Conservation (phyloP, 139 green algal species). For the Dunaliella sp. region DNA sequence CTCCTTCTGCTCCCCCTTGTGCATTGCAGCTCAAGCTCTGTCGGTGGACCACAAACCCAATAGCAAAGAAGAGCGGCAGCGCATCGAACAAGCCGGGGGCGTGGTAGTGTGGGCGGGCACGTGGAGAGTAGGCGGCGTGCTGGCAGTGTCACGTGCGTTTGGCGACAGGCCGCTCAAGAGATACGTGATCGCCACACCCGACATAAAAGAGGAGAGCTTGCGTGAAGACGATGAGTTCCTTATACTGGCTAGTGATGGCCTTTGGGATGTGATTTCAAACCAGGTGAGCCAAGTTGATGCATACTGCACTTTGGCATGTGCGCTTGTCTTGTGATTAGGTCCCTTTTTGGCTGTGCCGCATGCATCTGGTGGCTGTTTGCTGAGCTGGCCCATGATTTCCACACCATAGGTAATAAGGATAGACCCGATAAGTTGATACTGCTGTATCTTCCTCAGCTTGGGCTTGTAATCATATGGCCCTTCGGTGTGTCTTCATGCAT, state of each 20-base stretch:
- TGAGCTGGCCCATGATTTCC: too few relatives aligned
- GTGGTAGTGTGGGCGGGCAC: conserved; percentile 91
- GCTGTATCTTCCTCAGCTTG: too few relatives aligned
- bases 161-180: conserved; percentile 91
- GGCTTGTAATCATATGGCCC: too few relatives aligned
- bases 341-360: too few relatives aligned
- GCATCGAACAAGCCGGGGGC: conserved; percentile 90
- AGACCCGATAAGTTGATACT: too few relatives aligned
- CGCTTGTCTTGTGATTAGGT: too few relatives aligned
- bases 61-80: conserved; percentile 75
- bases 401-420: too few relatives aligned
- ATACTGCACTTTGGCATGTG: too few relatives aligned
- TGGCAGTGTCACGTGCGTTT: conserved; percentile 93
- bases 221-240: conserved; percentile 65
- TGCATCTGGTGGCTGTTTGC: too few relatives aligned
- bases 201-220: conserved; percentile 74
- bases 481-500: too few relatives aligned
- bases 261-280: conserved; percentile 93
- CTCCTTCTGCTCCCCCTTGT: background rate
- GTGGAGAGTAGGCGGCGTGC: conserved; percentile 92
- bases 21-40: conserved; percentile 50
- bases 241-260: conserved; percentile 86
- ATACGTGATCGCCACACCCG: conserved; percentile 80
- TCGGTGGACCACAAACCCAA: conserved; percentile 97
- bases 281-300: conserved; percentile 44